Conservation (phyloP, 805 yeast species). For the Lipomyces chichibuensis region DNA sequence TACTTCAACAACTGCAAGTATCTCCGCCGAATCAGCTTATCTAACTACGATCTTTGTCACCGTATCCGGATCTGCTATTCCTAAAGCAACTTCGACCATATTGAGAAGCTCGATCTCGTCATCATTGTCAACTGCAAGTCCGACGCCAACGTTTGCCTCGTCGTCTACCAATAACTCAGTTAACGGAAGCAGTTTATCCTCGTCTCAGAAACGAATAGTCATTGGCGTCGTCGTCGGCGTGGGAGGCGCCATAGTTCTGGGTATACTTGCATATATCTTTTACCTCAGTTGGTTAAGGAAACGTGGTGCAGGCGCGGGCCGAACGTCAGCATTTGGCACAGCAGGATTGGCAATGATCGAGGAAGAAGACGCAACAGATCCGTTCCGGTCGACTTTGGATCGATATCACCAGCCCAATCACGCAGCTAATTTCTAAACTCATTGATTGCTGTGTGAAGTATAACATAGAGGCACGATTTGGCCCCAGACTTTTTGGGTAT, state of each 20-base stretch:
- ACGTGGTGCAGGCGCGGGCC: not conserved
- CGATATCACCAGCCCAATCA: slow-evolving; percentile 5
- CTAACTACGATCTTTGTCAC: slow-evolving; percentile 17
- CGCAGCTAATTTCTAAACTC: slow-evolving; percentile 3
- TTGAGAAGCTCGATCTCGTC: not conserved
- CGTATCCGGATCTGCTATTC: slow-evolving; percentile 9
- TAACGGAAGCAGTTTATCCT: slow-evolving; percentile 47
- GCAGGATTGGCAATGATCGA: not conserved
- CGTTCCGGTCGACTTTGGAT: slow-evolving; percentile 7
- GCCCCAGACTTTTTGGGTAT: not conserved
- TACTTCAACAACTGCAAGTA: slow-evolving; percentile 39
- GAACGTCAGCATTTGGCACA: not conserved
- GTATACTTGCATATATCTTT: slow-evolving; percentile 43
- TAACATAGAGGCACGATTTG: not conserved
- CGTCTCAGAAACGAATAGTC: slow-evolving; percentile 56
- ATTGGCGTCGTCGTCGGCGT: slow-evolving; percentile 74
- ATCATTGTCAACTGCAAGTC: not conserved
- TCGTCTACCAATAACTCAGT: not conserved
- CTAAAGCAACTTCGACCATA: not conserved
- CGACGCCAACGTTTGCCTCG: not conserved
- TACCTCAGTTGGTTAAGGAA: not conserved
- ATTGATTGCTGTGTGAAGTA: not conserved
- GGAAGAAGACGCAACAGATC: not conserved
- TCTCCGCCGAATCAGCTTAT: slow-evolving; percentile 30
- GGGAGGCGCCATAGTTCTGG: slow-evolving; percentile 62